Base-by-base conservation (phyloP, 305 asterid genomes). In the Solanum hybrid region DNA sequence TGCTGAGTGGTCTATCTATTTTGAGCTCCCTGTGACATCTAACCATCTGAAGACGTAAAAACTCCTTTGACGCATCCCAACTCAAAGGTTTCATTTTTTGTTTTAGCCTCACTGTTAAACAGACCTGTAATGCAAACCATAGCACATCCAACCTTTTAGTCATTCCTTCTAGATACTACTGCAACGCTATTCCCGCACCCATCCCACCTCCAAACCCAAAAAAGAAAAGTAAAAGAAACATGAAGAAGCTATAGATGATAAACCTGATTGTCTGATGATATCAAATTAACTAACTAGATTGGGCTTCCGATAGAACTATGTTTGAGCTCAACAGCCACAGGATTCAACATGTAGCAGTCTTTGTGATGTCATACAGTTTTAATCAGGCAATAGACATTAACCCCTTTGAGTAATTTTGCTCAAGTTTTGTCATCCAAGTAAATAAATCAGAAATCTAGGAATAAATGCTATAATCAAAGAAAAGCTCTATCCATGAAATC, bases 1-100 rank as follows among this genome's bases (percentile, higher is more conserved):
- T 85, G 6, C 94, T 88, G 56, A 93, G 0, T 27, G 94, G 90
- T 90, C 90, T 94, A 34, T 97, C 98, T 85, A 95, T 37, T 91
- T 96, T 94, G 90, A 97, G 96, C 93, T 95, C 96, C 91, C 90
- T 88, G 93, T 95, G 98, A 89, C 98, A 94, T 91, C 95, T 95
- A 8, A 92, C 93, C 86, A 94, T 88, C n/a, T 92, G 95, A 56
- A 97, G 92, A n/a, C 97, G 96, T 66, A 96, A 89, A 92, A 97
- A 94, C 79, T 94, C 95, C 22, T 91, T 91, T 36, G 94, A 89
- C 60, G 88, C 32, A 46, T 93, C 93, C 51, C 88, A 91, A 89
- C 90, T 88, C 82, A 40, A 79, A 77, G 88, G 85, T 89, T 76
- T 89, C 66, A 78, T 82, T 64, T 79, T 90, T 34, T 93, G 76